phyloP scores from a whole-genome alignment of 371 early-diverging fungal genomes.

The Apophysomyces elegans region DNA sequence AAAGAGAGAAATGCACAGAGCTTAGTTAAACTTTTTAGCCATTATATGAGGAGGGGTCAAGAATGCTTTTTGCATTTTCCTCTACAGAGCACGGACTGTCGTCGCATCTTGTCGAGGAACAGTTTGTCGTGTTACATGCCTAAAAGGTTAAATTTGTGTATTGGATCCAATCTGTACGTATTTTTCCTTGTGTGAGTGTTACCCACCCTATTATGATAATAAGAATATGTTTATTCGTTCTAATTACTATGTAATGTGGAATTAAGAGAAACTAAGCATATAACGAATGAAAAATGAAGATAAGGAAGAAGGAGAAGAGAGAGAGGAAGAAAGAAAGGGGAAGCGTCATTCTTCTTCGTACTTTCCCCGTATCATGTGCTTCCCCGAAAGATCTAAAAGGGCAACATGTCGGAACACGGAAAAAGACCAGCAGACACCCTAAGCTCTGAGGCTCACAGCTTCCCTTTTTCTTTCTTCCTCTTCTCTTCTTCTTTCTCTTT shows the following conservation, averaged over 20 bases:
- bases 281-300: background rate
- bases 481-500: background rate
- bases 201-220: too few species aligned
- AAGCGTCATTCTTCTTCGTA: background rate
- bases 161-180: slow-evolving; percentile 1
- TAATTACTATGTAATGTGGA: too few species aligned
- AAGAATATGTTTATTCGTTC: too few species aligned
- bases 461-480: background rate
- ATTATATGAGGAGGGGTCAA: too few species aligned
- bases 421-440: background rate
- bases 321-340: background rate
- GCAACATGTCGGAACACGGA: slow-evolving; percentile 10
- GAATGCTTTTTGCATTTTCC: background rate
- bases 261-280: too few species aligned
- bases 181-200: background rate
- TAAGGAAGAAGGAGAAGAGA: background rate
- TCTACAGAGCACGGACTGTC: background rate
- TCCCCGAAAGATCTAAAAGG: slow-evolving; percentile 7
- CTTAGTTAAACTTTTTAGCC: too few species aligned
- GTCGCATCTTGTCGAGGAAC: background rate
- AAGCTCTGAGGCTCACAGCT: background rate
- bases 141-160: slow-evolving; percentile 6
- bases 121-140: background rate
- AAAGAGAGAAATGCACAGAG: too few species aligned
- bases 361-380: slow-evolving; percentile 11